These are phyloP conservation scores for Gnetum montanum DNA, from an alignment of 75 land plant species.

Conservation along the genomic window DNA sequence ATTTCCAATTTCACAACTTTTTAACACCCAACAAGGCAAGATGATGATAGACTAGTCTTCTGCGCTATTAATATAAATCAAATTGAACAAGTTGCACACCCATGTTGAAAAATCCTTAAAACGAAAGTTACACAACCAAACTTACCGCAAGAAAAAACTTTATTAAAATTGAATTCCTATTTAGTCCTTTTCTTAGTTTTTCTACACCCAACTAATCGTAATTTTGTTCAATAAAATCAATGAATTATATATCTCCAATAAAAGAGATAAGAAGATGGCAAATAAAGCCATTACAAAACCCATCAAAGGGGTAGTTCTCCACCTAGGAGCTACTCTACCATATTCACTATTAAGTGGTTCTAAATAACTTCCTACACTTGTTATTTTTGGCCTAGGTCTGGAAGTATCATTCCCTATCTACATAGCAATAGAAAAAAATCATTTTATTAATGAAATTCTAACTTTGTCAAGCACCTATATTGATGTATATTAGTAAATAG, in stretches of 20 bases:
- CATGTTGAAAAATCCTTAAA: neutral
- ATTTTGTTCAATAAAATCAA: conserved; percentile 12
- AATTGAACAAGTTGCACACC: neutral
- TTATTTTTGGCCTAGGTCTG: neutral
- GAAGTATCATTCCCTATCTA: conserved; percentile 7
- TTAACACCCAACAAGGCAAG: no score
- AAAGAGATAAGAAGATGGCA: conserved; percentile 12
- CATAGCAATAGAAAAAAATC: conserved; percentile 2
- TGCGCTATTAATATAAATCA: no score
- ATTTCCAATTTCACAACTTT: no score
- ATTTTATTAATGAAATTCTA: neutral
- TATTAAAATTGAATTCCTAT: neutral
- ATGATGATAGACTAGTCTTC: no score
- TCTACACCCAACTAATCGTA: neutral
- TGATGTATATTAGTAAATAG: no score
- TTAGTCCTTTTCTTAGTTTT: neutral
- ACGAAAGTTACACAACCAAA: neutral
- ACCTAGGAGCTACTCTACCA: conserved; percentile 10
- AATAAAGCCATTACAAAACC: conserved; percentile 5
- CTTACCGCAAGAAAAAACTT: neutral
- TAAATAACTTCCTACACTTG: conserved; percentile 4
- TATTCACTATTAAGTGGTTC: conserved; percentile 9
- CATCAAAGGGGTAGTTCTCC: conserved; percentile 9
- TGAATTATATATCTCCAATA: conserved; percentile 19
- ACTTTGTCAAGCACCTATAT: neutral